A percentile compares a stretch with the other conserved stretches of the same genome.
These are phyloP conservation scores for Globisporangium paddicum DNA, from an alignment of 352 stramenopile genomes.

Conservation along the genomic window DNA sequence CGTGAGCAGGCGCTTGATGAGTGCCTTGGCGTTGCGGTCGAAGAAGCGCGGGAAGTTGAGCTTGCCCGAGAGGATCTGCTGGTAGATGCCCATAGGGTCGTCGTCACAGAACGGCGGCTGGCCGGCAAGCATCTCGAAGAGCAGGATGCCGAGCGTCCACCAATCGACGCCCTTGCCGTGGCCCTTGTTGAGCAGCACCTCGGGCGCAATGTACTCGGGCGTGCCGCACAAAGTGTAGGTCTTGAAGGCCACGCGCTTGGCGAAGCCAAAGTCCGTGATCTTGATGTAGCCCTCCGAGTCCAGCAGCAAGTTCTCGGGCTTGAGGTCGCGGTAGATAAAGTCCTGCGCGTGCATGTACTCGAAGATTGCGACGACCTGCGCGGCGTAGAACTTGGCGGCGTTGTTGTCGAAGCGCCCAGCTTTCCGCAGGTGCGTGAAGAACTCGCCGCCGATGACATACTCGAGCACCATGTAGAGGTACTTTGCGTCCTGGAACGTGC, in stretches of 20 bases:
- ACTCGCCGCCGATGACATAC: constrained; percentile 96
- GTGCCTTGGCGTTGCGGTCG: constrained; percentile 92
- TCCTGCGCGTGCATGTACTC: constrained; percentile 95
- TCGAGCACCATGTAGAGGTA: constrained; percentile 98
- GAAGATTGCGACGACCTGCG: constrained; percentile 95
- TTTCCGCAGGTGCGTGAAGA: constrained; percentile 96
- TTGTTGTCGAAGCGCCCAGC: constrained; percentile 92
- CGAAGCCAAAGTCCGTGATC: constrained; percentile 94
- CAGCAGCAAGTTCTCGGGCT: constrained; percentile 94
- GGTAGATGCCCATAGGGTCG: constrained; percentile 95
- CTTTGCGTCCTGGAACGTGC: constrained; percentile 93
- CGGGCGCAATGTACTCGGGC: constrained; percentile 91
- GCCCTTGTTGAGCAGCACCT: constrained; percentile 89
- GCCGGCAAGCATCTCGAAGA: constrained; percentile 97
- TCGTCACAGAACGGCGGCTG: constrained; percentile 96
- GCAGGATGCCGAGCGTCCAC: constrained; percentile 96
- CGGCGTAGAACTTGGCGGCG: constrained; percentile 91
- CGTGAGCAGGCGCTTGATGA: constrained; percentile 96
- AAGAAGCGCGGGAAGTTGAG: constrained; percentile 95
- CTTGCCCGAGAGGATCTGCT: constrained; percentile 93
- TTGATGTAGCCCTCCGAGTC: constrained; percentile 95
- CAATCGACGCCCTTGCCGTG: constrained; percentile 92
- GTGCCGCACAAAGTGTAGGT: constrained; percentile 94
- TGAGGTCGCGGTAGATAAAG: constrained; percentile 98
- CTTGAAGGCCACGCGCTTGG: constrained; percentile 94